Percentiles rank a stretch among this genome's conserved stretches.
phyloP scores from a whole-genome alignment of 352 stramenopile genomes.

The Phytophthora nicotianae region DNA sequence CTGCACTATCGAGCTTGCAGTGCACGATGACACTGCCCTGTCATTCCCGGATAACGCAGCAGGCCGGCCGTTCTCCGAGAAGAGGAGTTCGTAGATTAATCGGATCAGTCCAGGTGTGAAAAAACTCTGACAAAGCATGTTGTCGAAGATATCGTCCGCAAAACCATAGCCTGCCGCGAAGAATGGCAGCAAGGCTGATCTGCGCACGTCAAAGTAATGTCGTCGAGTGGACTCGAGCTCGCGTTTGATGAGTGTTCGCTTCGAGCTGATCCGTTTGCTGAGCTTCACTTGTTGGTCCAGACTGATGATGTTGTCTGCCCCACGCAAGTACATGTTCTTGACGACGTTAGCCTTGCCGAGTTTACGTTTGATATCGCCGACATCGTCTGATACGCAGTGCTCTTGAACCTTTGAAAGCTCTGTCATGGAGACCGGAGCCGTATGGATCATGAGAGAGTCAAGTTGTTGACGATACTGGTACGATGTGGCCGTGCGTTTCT shows the following conservation, averaged over 20 bases:
- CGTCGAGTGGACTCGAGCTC: conserved; percentile 49
- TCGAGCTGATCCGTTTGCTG: conserved; percentile 46
- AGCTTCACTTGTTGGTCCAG: conserved; percentile 46
- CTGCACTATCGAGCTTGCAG: conserved; percentile 58
- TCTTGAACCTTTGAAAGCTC: conserved; percentile 15
- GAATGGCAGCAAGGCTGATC: conserved; percentile 56
- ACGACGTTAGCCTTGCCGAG: conserved; percentile 27
- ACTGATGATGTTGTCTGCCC: conserved; percentile 39
- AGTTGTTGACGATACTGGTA: conserved; percentile 43
- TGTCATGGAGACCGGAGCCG: conserved; percentile 13
- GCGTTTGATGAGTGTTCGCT: conserved; percentile 43
- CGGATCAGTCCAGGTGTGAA: conserved; percentile 66
- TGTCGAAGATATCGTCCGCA: conserved; percentile 72
- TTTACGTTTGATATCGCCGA: conserved; percentile 25
- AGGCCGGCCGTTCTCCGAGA: conserved; percentile 54
- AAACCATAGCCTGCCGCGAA: conserved; percentile 71
- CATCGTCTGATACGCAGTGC: conserved; percentile 13
- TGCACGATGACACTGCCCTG: conserved; percentile 9
- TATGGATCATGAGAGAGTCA: conserved; percentile 26
- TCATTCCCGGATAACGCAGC: conserved; percentile 19
- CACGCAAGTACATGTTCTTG: conserved; percentile 35
- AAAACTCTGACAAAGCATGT: conserved; percentile 74
- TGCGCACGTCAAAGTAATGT: conserved; percentile 50
- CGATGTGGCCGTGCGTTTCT: conserved; percentile 51
- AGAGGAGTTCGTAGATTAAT: conserved; percentile 72